Conservation (phyloP, 768 basidiomycete species). For the Lactifluus piperatus region DNA sequence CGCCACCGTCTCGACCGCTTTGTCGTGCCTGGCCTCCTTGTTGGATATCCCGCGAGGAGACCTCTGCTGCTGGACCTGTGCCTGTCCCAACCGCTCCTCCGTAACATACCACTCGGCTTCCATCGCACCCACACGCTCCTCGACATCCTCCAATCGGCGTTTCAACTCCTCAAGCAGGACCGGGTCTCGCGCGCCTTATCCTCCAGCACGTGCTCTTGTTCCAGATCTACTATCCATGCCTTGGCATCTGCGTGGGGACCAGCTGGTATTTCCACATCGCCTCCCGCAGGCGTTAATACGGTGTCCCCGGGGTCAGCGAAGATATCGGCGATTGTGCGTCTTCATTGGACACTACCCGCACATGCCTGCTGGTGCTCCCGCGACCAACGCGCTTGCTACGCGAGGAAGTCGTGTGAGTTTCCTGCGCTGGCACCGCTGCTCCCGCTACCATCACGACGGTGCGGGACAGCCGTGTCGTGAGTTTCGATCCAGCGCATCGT, state of each 20-base stretch:
- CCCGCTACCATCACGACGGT: constrained; percentile 14
- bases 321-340: constrained; percentile 28
- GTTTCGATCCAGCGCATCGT: constrained; percentile 28
- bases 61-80: too few relatives aligned
- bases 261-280: not conserved
- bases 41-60: too few relatives aligned
- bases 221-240: too few relatives aligned
- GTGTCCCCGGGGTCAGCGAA: constrained; percentile 17
- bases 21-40: too few relatives aligned
- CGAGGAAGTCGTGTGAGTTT: not conserved
- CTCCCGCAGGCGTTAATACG: not conserved
- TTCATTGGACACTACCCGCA: constrained; percentile 6
- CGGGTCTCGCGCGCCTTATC: constrained; percentile 22
- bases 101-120: too few relatives aligned
- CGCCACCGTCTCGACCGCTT: too few relatives aligned
- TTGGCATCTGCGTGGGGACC: not conserved
- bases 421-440: constrained; percentile 3
- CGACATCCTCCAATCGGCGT: constrained; percentile 25
- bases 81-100: too few relatives aligned
- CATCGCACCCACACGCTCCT: too few relatives aligned
- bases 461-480: constrained; percentile 7
- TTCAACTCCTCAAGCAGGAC: constrained; percentile 26
- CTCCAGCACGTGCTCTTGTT: constrained; percentile 22
- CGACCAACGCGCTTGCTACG: not conserved
- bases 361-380: not conserved